phyloP scores from a whole-genome alignment of 495 filamentous ascomycete genomes.

The Bacidia rubella region DNA sequence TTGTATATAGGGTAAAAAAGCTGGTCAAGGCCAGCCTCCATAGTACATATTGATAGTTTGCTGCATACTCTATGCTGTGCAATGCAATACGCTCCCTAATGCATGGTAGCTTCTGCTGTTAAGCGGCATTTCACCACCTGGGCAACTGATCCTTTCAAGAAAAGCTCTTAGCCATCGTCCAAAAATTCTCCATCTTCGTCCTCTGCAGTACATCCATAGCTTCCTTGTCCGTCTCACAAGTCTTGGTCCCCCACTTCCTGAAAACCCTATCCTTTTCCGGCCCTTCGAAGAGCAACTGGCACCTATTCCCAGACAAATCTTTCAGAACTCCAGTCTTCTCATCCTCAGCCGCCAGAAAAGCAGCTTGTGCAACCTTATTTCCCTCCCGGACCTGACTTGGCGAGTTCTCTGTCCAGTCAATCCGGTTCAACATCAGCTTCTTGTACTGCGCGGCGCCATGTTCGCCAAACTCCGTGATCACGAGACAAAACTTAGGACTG shows the following conservation, averaged over 20 bases:
- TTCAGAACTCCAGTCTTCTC: constrained; percentile 59
- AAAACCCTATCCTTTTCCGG: constrained; percentile 66
- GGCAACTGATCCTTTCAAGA: constrained; percentile 21
- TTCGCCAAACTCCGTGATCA: constrained; percentile 83
- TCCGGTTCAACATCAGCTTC: constrained; percentile 82
- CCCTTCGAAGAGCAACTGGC: constrained; percentile 74
- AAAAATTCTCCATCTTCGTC: constrained; percentile 88
- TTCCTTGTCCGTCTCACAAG: constrained; percentile 78
- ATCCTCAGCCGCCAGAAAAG: constrained; percentile 67
- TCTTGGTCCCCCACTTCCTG: constrained; percentile 69
- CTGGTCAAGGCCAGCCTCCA: too few relatives aligned
- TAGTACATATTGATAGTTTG: too few relatives aligned
- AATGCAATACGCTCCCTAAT: too few relatives aligned
- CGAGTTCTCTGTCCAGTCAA: constrained; percentile 86
- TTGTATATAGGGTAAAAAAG: too few relatives aligned
- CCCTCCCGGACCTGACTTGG: constrained; percentile 48
- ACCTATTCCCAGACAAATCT: constrained; percentile 68
- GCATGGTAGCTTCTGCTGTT: too few relatives aligned
- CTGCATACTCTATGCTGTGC: too few relatives aligned
- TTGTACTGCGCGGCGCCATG: constrained; percentile 69
- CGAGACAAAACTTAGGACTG: constrained; percentile 71
- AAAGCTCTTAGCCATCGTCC: constrained; percentile 76
- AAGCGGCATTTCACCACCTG: too few relatives aligned
- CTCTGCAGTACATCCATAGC: constrained; percentile 68
- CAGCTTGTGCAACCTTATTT: constrained; percentile 44